These are phyloP conservation scores for Fusarium setosum DNA, from an alignment of 2,329 filamentous ascomycete genomes.

Conservation along the genomic window DNA sequence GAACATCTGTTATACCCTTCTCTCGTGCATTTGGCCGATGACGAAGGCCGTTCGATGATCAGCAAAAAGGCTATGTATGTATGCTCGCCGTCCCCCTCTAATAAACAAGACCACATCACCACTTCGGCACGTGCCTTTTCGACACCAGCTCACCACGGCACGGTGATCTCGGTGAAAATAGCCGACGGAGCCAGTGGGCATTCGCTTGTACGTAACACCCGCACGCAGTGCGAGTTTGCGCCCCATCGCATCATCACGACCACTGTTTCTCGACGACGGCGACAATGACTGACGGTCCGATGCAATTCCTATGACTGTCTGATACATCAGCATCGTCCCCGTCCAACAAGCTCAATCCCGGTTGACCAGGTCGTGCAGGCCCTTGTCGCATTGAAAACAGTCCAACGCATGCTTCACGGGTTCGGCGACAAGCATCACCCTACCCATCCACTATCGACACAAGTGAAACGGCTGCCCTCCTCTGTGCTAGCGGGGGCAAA, in stretches of 20 bases:
- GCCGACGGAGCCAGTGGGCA: constrained; percentile 13
- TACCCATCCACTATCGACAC: constrained; percentile 23
- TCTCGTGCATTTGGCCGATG: constrained; percentile 14
- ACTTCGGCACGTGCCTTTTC: constrained; percentile 24
- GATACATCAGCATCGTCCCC: constrained; percentile 3
- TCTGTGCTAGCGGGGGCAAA: constrained; percentile 10
- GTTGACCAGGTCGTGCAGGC: constrained; percentile 28
- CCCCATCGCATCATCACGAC: constrained; percentile 11
- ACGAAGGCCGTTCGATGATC: constrained; percentile 29
- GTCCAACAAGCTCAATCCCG: constrained; percentile 21
- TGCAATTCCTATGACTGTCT: constrained; percentile 7
- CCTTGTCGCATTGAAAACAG: constrained; percentile 26
- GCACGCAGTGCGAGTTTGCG: constrained; percentile 11
- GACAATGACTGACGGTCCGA: constrained; percentile 4
- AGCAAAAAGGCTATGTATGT: constrained; percentile 12
- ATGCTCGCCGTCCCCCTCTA: constrained; percentile 23
- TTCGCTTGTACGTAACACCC: constrained; percentile 34
- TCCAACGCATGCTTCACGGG: constrained; percentile 4
- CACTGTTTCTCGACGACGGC: constrained; percentile 1
- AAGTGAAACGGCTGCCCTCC: constrained; percentile 30
- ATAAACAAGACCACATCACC: constrained; percentile 1
- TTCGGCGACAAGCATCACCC: constrained; percentile 13
- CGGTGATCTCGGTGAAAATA: constrained; percentile 2
- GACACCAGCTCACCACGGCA: constrained; percentile 4
- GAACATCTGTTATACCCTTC: constrained; percentile 10